Conservation (phyloP, 148 eudicot species). For the Limonium bicolor region DNA sequence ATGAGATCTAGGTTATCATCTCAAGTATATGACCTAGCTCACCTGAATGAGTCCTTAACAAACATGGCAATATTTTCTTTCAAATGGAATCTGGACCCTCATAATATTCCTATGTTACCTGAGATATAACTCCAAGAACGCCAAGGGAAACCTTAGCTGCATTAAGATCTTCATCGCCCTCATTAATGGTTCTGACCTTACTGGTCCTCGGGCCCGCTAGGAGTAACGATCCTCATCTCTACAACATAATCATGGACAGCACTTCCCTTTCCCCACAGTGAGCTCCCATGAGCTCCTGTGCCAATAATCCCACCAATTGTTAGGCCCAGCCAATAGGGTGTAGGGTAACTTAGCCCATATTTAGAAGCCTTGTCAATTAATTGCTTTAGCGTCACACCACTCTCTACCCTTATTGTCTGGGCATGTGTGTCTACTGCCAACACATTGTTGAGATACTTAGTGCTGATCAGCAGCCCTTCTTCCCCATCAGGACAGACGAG, state of each 20-base stretch:
- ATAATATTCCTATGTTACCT: too few species aligned
- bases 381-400: constrained; percentile 9
- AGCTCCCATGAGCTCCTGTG: constrained; percentile 16
- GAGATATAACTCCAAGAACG: constrained; percentile 19
- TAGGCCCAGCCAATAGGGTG: constrained; percentile 12
- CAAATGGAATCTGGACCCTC: too few species aligned
- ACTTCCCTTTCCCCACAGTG: constrained; percentile 11
- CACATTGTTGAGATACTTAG: constrained; percentile 7
- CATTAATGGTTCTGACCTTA: constrained; percentile 7
- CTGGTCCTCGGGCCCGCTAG: background rate
- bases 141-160: constrained; percentile 19
- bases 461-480: constrained; percentile 12
- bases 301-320: constrained; percentile 14
- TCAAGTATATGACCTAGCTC: too few species aligned
- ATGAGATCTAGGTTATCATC: too few species aligned
- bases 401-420: constrained; percentile 11
- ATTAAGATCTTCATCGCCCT: constrained; percentile 6
- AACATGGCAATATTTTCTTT: too few species aligned
- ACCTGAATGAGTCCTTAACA: too few species aligned
- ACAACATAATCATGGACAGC: constrained; percentile 15
- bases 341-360: constrained; percentile 7
- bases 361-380: constrained; percentile 13
- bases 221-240: constrained; percentile 11
- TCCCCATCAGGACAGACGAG: constrained; percentile 16
- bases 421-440: background rate